phyloP scores from a whole-genome alignment of 1,284 basidiomycete species.

The Uromyces viciae-fabae region DNA sequence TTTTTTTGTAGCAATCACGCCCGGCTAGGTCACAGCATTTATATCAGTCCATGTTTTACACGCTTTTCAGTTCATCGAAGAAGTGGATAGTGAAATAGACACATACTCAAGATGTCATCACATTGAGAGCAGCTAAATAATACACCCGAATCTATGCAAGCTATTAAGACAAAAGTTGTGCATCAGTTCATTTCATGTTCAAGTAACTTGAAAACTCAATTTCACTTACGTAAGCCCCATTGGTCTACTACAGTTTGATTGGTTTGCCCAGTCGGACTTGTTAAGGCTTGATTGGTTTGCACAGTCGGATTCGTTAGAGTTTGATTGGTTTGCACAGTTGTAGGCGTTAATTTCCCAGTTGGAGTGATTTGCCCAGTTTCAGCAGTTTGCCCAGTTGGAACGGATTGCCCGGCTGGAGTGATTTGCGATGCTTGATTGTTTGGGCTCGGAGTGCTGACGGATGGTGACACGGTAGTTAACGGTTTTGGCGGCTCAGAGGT shows the following conservation, averaged over 20 bases:
- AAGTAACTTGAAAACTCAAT: neutral
- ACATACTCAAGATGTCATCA: constrained; percentile 15
- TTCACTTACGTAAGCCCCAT: neutral
- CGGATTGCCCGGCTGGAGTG: neutral
- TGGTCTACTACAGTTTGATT: constrained; percentile 5
- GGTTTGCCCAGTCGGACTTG: no score
- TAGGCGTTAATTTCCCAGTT: no score
- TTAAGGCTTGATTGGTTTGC: no score
- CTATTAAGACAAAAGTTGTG: neutral
- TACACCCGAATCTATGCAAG: constrained; percentile 24
- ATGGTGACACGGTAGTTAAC: neutral
- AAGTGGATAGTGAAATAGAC: neutral
- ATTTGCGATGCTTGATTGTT: neutral
- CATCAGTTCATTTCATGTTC: neutral
- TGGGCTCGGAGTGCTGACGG: no score
- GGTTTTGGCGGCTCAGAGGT: neutral
- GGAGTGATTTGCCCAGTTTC: no score
- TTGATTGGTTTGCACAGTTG: no score
- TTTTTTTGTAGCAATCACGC: constrained; percentile 29
- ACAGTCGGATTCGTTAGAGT: no score
- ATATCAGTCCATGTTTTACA: no score
- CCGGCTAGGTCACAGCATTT: neutral
- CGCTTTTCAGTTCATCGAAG: neutral
- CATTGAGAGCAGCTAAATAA: constrained; percentile 14
- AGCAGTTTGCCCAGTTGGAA: no score